A percentile compares a stretch with the other conserved stretches of the same genome.
Conservation (phyloP, 768 basidiomycete genomes). For the Rhodotorula toruloides region DNA sequence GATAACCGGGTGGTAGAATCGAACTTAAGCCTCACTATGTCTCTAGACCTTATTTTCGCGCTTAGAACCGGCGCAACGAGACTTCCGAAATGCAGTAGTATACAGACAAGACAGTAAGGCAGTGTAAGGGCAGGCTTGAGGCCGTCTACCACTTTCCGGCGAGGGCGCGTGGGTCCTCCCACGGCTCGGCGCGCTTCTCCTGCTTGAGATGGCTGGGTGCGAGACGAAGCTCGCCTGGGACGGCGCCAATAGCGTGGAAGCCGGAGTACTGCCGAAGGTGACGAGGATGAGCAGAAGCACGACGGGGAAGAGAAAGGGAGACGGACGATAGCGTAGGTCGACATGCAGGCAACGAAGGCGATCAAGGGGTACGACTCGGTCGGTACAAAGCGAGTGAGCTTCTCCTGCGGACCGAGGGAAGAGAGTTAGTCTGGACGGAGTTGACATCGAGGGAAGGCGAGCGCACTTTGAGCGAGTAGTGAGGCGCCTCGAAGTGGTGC, state of each 20-base stretch:
- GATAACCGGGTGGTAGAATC: conserved; percentile 15
- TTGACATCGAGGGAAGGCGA: not conserved
- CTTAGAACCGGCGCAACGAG: not conserved
- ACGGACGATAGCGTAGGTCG: not conserved
- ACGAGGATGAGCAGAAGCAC: not conserved
- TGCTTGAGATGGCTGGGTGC: not conserved
- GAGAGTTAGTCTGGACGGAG: too few species aligned
- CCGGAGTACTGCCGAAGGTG: not conserved
- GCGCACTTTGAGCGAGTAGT: conserved; percentile 12
- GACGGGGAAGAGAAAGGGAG: too few species aligned
- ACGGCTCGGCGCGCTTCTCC: not conserved
- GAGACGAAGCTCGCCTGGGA: conserved; percentile 5
- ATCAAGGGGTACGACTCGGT: conserved; percentile 7
- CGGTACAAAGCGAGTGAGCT: not conserved
- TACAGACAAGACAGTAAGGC: not conserved
- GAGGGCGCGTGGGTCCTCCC: conserved; percentile 10
- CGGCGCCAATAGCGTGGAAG: not conserved
- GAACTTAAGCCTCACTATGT: too few species aligned
- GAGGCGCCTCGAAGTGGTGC: not conserved
- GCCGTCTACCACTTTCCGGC: conserved; percentile 2
- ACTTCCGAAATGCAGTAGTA: not conserved
- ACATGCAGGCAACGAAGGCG: not conserved
- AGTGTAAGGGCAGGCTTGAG: too few species aligned
- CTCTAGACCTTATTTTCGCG: not conserved
- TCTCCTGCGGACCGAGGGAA: not conserved